Conservation (phyloP, 1,139 yeast genomes). For the Casaregolazyma suthepensis region DNA sequence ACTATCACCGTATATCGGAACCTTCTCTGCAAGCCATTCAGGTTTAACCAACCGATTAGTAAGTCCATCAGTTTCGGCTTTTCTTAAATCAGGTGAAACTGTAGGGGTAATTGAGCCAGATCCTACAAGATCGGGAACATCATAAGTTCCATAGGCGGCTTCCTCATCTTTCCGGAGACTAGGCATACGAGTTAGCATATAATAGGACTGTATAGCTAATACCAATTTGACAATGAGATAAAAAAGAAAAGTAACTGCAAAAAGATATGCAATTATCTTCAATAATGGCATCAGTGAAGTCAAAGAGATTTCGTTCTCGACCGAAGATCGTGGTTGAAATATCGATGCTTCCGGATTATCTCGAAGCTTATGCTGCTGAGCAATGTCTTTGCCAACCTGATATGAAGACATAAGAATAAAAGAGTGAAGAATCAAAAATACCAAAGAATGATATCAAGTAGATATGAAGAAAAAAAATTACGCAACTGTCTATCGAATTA, state of each 20-base stretch:
- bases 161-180: not conserved
- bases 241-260: not conserved
- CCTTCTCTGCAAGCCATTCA: not conserved
- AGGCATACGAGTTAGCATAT: not conserved
- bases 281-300: not conserved
- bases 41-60: not conserved
- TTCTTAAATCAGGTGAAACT: not conserved
- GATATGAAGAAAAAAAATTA: not conserved
- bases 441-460: too few species aligned
- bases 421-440: too few species aligned
- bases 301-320: not conserved
- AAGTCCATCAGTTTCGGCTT: not conserved
- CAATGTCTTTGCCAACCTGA: constrained; percentile 12
- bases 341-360: constrained; percentile 8
- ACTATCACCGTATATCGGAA: not conserved
- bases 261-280: not conserved
- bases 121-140: not conserved
- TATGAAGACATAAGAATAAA: constrained; percentile 12
- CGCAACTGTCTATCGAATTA: not conserved
- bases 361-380: constrained; percentile 14
- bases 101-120: not conserved
- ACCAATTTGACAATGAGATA: not conserved
- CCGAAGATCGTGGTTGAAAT: not conserved
- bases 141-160: not conserved
- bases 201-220: not conserved